These are phyloP conservation scores for Grosmannia penicillata DNA, from an alignment of 2,329 filamentous ascomycete species.

Conservation along the genomic window DNA sequence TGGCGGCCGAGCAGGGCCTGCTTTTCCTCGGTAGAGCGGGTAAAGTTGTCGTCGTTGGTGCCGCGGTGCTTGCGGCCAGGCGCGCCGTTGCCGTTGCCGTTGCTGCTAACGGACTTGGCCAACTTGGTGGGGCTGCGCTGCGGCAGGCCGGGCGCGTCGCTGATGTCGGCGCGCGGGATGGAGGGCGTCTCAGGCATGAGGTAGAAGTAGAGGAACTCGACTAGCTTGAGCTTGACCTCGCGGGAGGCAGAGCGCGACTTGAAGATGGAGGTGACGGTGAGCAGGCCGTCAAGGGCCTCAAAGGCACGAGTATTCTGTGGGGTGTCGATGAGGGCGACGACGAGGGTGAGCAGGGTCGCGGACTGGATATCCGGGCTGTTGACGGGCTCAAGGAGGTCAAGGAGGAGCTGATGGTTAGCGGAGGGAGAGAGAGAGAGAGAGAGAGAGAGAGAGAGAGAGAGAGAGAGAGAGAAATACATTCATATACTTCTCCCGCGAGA, in stretches of 20 bases:
- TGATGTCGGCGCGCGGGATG: constrained; percentile 28
- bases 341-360: constrained; percentile 75
- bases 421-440: not conserved
- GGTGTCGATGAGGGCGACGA: constrained; percentile 73
- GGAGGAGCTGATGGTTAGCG: constrained; percentile 43
- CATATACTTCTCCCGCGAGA: constrained; percentile 85
- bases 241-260: constrained; percentile 73
- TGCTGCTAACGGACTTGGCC: constrained; percentile 36
- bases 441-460: not conserved
- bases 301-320: constrained; percentile 85
- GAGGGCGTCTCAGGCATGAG: constrained; percentile 77
- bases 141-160: constrained; percentile 31
- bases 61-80: constrained; percentile 1
- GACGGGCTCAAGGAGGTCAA: constrained; percentile 83
- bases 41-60: constrained; percentile 19
- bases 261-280: constrained; percentile 86
- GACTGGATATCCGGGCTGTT: constrained; percentile 90
- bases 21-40: constrained; percentile 66
- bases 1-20: constrained; percentile 63
- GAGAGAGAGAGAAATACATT: constrained; percentile 41
- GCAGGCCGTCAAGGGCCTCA: constrained; percentile 77
- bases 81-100: constrained; percentile 16
- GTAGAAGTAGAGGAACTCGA: constrained; percentile 97
- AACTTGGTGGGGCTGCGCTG: constrained; percentile 58
- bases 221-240: constrained; percentile 87